phyloP scores from a whole-genome alignment of 257 asterid genomes.

The Ehretia macrophylla region DNA sequence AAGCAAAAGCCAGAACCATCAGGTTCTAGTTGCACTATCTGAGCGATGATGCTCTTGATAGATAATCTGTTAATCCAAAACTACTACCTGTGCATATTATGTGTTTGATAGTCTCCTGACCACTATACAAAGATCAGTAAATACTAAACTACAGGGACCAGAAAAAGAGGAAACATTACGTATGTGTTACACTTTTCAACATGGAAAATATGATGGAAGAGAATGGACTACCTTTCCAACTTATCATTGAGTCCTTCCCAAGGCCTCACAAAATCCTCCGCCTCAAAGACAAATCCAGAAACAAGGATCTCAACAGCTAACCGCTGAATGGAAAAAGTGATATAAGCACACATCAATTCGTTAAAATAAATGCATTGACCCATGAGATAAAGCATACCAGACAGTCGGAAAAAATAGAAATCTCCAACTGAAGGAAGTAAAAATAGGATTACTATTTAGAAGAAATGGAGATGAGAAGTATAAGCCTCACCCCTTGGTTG shows the following conservation, averaged over 20 bases:
- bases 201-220: constrained; percentile 3
- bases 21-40: not conserved
- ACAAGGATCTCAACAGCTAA: constrained; percentile 83
- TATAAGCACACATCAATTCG: constrained; percentile 9
- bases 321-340: constrained; percentile 48
- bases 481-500: constrained; percentile 82
- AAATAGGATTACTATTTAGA: not conserved
- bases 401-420: too few species aligned
- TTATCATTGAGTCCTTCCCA: constrained; percentile 77
- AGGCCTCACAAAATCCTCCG: constrained; percentile 75
- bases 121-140: not conserved
- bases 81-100: too few species aligned
- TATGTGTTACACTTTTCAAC: not conserved
- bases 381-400: not conserved
- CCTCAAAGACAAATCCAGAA: constrained; percentile 86
- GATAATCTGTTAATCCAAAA: too few species aligned
- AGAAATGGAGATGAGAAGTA: constrained; percentile 16
- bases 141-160: not conserved
- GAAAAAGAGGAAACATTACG: too few species aligned
- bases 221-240: constrained; percentile 66
- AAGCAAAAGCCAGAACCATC: not conserved
- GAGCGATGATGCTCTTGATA: too few species aligned
- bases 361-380: not conserved
- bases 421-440: too few species aligned
- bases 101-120: too few species aligned